Conservation (phyloP, 192 early-diverging fungal species). For the Coemansia sp. region DNA sequence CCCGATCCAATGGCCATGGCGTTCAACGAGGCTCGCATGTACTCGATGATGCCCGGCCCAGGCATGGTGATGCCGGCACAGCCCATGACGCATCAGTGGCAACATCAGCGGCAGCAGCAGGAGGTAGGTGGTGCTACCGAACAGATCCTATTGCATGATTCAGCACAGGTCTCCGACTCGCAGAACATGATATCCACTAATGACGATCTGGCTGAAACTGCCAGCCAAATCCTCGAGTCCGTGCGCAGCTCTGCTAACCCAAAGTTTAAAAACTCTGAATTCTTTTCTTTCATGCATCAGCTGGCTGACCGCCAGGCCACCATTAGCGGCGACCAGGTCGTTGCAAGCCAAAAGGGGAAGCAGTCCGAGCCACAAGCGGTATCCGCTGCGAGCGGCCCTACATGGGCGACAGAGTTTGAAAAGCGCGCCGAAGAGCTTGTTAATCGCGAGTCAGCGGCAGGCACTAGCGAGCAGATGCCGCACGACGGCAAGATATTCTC, state of each 20-base stretch:
- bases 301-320: conserved; percentile 83
- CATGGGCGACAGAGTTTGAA: conserved; percentile 73
- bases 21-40: conserved; percentile 65
- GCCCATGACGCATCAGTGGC: conserved; percentile 21
- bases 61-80: conserved; percentile 27
- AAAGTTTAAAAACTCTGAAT: conserved; percentile 90
- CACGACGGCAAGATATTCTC: conserved; percentile 57
- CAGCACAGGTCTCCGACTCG: conserved; percentile 12
- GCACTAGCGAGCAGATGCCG: conserved; percentile 17
- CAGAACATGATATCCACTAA: conserved; percentile 21
- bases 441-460: conserved; percentile 41
- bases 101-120: conserved; percentile 33
- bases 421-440: conserved; percentile 56
- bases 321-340: conserved; percentile 86
- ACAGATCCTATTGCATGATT: conserved; percentile 29
- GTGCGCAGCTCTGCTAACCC: conserved; percentile 78
- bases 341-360: conserved; percentile 39
- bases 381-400: conserved; percentile 45
- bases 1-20: conserved; percentile 55
- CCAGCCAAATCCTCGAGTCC: conserved; percentile 75
- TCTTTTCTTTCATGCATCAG: conserved; percentile 90
- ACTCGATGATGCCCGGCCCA: conserved; percentile 42
- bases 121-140: conserved; percentile 39
- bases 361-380: conserved; percentile 26
- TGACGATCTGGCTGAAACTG: conserved; percentile 77